Evolutionary conservation across 305 asterid species (phyloP), one percentile per base, ranked within the genome.

Genomic region (Fraxinus nigra): DNA sequence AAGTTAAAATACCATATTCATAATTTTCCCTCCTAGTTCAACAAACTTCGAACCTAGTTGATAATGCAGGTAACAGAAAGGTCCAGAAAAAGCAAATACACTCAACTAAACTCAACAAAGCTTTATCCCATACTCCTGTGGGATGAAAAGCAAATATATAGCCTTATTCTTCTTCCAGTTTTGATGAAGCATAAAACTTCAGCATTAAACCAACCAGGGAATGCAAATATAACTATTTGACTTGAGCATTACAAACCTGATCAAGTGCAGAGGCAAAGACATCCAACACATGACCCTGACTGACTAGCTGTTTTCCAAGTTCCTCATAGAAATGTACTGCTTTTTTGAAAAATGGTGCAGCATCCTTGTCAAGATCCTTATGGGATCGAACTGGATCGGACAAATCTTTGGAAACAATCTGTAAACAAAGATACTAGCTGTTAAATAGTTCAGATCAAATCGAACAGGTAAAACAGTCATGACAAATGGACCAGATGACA

Each of bases 301-400:
- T 90, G 79, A 92, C 97, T 78, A 96, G 89, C 86, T 93, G 98
- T 81, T 90, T 93, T 70, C 94, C 96, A 82, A 97, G 91, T 77
- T 93, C 97, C 85, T 92, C 94, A 10, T 91, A 94, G 91, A 78
- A 94, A 76, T 86, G 89, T 77, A 93, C 94, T 67, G 98, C 91
- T 85, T 97, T 97, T 84, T 89, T 94, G 84, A 91, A 97, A 88
- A 86, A 92, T 35, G 96, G 95, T 81, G 92, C 98, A 40, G 98
- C 97, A 78, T 97, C 98, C 90, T 97, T 94, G 89, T 94, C 98
- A 81, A 97, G 91, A 92, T 94, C 98, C 86, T 94, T 97, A 83
- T 97, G 99, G 9, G 99, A 97, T 51, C 99, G 97, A 73, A 85
- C 98, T 51, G 99, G 99, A 85, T 97, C 98, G 67, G 99, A 93